Evolutionary conservation across 495 filamentous ascomycete genomes (phyloP), one percentile per base, ranked within the genome.

Genomic region (Podospora appendiculata): DNA sequence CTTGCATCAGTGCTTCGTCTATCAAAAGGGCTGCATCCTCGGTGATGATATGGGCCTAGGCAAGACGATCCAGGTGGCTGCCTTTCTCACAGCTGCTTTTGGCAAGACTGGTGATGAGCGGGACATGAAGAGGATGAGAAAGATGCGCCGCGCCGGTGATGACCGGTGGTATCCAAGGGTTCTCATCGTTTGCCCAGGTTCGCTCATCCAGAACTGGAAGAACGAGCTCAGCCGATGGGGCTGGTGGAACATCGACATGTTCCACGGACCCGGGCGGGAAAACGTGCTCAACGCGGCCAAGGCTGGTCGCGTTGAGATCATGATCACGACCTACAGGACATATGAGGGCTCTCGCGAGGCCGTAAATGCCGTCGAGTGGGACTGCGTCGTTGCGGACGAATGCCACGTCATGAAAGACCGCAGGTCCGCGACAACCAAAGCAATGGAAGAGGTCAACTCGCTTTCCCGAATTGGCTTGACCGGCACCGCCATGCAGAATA

Each of bases 41-140:
- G 81, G 94, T 1, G 93, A 98, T 66, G 93, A 98, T 62, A 98
- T 98, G 93, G 93, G 93, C 34, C 69, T 98, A 33, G 93, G 93
- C 0, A 98, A 98, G 67, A 98, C 93, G 0, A 88, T 98, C 12
- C 93, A 98, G 68, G 90, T 98, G 32, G 94, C 93, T 53, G 89
- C 92, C 0, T 98, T 97, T 58, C 76, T 98, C 35, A 90, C 89
- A 0, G 90, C 84, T 8, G 90, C 89, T 6, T 98, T 96, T 64
- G 94, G 92, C 1, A 97, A 97, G 69, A 95, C 89, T 6, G 94
- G 83, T 2, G 92, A 96, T 58, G 86, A 92, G 66, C 75, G 91
- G 43, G 93, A 98, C 61, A 74, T 66, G 2, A 95, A 96, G 60
- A 73, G 89, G 34, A 96, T 97, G 94, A 79, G 93, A 34, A 96